Evolutionary conservation across 495 filamentous ascomycete genomes (phyloP).

Genomic region (Emericellopsis terricola): DNA sequence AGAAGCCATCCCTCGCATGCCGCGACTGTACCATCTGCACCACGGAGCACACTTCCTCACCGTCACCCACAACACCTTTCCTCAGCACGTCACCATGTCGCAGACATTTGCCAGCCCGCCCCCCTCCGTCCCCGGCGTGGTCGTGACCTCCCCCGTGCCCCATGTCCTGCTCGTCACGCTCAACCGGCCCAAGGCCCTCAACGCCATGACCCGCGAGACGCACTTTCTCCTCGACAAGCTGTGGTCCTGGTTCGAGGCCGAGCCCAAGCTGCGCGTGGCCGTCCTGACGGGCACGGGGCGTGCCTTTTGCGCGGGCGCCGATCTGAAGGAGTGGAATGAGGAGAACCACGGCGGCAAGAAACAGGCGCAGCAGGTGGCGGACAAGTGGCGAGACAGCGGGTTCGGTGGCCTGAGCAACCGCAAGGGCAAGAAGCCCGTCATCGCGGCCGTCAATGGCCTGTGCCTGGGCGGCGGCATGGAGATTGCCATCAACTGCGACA

Average conservation of each 20-base stretch:
- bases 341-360: conserved; percentile 7
- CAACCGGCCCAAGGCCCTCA: conserved; percentile 39
- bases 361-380: conserved; percentile 21
- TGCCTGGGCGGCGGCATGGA: conserved; percentile 64
- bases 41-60: background rate
- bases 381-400: conserved; percentile 13
- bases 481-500: conserved; percentile 54
- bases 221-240: conserved; percentile 33
- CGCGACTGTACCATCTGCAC: background rate
- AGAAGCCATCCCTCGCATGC: too few species aligned
- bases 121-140: conserved; percentile 17
- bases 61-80: background rate
- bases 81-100: conserved; percentile 1
- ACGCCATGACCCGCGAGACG: conserved; percentile 32
- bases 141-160: conserved; percentile 34
- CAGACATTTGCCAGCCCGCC: conserved; percentile 11
- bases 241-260: conserved; percentile 39
- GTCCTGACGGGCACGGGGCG: conserved; percentile 34
- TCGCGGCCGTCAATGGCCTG: conserved; percentile 65
- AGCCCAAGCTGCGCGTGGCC: conserved; percentile 35
- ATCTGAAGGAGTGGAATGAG: conserved; percentile 31
- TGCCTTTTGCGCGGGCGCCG: conserved; percentile 40
- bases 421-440: conserved; percentile 46
- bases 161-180: conserved; percentile 43
- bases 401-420: conserved; percentile 32